Base-by-base conservation (phyloP, 257 asterid genomes). In the Knoxia roxburghii region DNA sequence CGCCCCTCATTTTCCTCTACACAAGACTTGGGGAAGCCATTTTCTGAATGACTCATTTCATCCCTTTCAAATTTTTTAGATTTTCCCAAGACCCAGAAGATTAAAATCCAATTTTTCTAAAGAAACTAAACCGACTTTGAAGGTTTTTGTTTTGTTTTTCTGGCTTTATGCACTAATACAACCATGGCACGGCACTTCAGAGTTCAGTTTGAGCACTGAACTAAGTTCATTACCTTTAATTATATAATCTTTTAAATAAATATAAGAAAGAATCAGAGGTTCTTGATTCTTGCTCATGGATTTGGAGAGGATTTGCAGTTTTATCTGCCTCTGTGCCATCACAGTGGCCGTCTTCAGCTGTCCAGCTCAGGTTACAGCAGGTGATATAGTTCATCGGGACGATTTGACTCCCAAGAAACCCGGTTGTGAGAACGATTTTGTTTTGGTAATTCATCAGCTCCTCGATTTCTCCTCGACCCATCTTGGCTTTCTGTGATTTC, bases 401-500 rank as follows among this genome's bases (percentile, higher is more conserved):
- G 72, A 79, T 45, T 65, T 60, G 15, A 75, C 79, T 26, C 98
- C 98, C 27, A 85, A 87, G 59, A 89, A 88, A 72, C 98, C 98
- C 53, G 98, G 98, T 26, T 91, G 98, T 57, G 92, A 82, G 73
- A 91, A 91, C 71, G 87, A 84, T 71, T 91, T 89, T 70, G 88
- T 91, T 63, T 83, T 89, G 95, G 98, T 91, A 85, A 7, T 65
- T 54, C 17, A 14, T 32, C 59, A 61, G 50, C 45, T 50, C 37
- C 63, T 80, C 24, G 26, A 0, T 70, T 70, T 76, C 59, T 69
- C 56, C 66, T 75, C 40, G 30, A 53, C 80, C 67, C 69, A 53
- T 40, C 66, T 35, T 2, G 3, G 7, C 20, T 59, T 59, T 20
- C 2, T 35, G 48, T n/a, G 27, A 59, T 33, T 20, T 35, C 64